Evolutionary conservation across 2,329 filamentous ascomycete genomes (phyloP).

Genomic region (Mariannaea elegans): DNA sequence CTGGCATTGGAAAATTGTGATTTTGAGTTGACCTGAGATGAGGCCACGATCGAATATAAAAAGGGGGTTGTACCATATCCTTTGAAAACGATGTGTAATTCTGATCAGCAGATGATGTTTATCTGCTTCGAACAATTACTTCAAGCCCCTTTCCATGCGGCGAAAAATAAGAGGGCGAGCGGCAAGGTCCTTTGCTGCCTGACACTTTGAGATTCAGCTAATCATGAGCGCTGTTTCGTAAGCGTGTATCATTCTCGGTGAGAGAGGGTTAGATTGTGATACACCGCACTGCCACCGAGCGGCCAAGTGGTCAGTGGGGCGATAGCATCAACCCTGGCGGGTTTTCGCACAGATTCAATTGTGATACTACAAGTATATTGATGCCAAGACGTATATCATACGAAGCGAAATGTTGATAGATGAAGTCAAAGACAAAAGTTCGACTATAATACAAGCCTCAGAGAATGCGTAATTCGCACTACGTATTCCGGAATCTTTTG

Average conservation of each 20-base stretch:
- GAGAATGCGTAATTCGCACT: too few relatives aligned
- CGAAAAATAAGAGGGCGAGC: background rate
- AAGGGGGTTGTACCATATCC: background rate
- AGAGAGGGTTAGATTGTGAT: background rate
- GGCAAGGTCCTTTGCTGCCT: background rate
- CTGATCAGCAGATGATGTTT: background rate
- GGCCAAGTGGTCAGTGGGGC: background rate
- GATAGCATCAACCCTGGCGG: background rate
- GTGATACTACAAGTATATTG: background rate
- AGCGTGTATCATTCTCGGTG: background rate
- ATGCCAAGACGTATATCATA: background rate
- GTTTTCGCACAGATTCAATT: background rate
- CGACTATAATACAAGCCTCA: too few relatives aligned
- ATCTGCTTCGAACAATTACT: background rate
- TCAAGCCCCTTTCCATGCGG: background rate
- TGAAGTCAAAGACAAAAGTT: background rate
- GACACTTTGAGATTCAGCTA: background rate
- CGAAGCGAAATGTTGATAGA: background rate
- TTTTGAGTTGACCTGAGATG: background rate
- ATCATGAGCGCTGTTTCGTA: background rate
- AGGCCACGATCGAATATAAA: background rate
- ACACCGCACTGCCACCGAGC: background rate
- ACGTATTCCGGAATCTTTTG: too few relatives aligned
- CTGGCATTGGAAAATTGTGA: conserved; percentile 21
- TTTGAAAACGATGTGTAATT: background rate